Evolutionary conservation across 306 rosid genomes (phyloP), one percentile per base, ranked within the genome.

Genomic region (Dryas drummondii): DNA sequence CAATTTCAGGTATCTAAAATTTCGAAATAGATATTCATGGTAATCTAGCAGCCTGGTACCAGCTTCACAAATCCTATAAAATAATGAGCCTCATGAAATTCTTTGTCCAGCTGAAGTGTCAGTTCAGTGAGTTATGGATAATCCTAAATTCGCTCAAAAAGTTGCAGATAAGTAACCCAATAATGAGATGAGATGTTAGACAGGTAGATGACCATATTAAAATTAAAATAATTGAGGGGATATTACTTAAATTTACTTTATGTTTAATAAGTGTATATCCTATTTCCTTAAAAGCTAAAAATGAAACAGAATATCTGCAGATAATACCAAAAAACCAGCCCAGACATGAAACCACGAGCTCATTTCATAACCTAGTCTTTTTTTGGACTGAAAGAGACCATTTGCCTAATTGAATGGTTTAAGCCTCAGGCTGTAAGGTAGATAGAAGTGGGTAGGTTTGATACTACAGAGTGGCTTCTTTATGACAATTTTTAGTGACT

Each of bases 1-100:
- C 45, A 19, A 68, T 66, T 44, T 73, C 60, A 78, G 74, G 42
- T 75, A 69, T 64, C 61, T 68, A 13, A 13, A 53, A 75, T 26
- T 6, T 26, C 0, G 9, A 62, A 79, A 79, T 16, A 17, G 62
- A 79, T 7, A 55, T 73, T 12, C 37, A 58, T 41, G 57, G 16
- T 42, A 16, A 42, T 10, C 26, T 54, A 65, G 45, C 72, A 47
- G 11, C 62, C 68, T 10, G 0, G 16, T 6, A 57, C 45, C 32
- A 26, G 27, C 50, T n/a, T 66, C 22, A 56, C 26, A 55, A 66
- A 55, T 32, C 12, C 10, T 6, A 41, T 0, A 63, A 63, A 50
- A 6, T 32, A 64, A 53, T 32, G 15, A 11, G 44, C 65, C 2
- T 56, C 61, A 56, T 2, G 61, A 56, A 17, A 56, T 7, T 17